phyloP scores from a whole-genome alignment of 2,329 filamentous ascomycete genomes.

The Talaromyces sp. region DNA sequence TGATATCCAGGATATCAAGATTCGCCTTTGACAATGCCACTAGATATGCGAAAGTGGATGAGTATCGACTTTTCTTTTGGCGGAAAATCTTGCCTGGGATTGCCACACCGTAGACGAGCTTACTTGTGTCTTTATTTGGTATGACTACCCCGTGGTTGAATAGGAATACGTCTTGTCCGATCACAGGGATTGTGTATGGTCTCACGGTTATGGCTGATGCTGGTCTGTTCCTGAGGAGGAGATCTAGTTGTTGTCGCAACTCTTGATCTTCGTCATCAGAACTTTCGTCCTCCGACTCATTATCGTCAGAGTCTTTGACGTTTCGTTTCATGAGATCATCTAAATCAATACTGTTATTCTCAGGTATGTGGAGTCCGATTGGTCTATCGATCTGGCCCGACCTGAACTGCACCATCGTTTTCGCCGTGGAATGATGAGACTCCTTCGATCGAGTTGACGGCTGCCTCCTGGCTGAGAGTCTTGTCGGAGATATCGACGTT shows the following conservation, averaged over 20 bases:
- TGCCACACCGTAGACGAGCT: neutral
- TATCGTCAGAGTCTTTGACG: neutral
- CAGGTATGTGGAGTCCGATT: neutral
- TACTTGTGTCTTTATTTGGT: neutral
- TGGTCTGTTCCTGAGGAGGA: neutral
- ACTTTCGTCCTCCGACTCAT: neutral
- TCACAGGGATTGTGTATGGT: neutral
- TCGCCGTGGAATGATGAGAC: neutral
- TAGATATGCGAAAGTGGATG: slow-evolving; percentile 1
- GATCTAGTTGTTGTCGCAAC: neutral
- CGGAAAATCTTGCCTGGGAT: slow-evolving; percentile 8
- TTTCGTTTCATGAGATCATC: neutral
- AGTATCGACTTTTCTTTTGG: neutral
- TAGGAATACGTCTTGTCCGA: neutral
- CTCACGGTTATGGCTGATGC: neutral
- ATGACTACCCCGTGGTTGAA: slow-evolving; percentile 5
- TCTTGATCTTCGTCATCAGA: slow-evolving; percentile 1
- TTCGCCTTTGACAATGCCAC: neutral
- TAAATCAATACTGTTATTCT: neutral
- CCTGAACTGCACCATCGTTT: neutral
- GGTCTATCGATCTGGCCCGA: neutral
- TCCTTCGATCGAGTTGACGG: neutral
- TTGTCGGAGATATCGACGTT: neutral
- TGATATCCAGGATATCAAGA: neutral
- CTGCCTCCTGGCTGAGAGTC: neutral